Base-by-base conservation (phyloP, 768 basidiomycete genomes). In the Boletus reticulatus region DNA sequence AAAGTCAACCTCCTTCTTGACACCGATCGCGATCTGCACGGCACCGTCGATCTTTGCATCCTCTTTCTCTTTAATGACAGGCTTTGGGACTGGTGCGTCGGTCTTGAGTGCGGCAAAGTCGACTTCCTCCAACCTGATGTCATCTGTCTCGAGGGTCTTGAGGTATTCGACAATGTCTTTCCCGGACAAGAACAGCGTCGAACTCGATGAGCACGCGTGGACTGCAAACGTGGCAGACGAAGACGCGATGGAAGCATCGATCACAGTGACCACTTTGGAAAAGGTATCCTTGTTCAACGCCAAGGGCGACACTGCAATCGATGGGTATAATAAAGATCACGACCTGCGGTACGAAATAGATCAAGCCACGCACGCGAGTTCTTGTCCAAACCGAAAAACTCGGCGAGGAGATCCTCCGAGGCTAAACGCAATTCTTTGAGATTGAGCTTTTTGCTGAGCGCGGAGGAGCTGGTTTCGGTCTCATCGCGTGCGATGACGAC, bases 1-100 rank as follows among this genome's bases (percentile, higher is more conserved):
- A 73, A 98, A 98, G 69, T 98, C 95, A 42, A 88, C 89, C 69
- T 97, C 94, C 72, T 98, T 98, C 80, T 92, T 92, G 64, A 94
- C 89, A 50, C 92, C 90, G 67, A 98, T 91, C 36, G 95, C 94
- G 63, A 95, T 88, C 75, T 95, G 90, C 22, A 94, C 84, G 1
- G 92, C 87, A 45, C 89, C 92, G 57, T 96, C 90, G 56, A 92
- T 89, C 74, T 85, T 92, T 34, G 85, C 84, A 56, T 84, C 87
- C 57, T 87, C 88, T 64, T 87, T 87, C 60, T 85, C 84, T 61
- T 84, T 84, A 2, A 67, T 58, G 56, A 76, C 57, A 14, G 78
- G 69, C 32, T 70, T 64, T 52, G 66, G 29, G 43, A 57, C 48
- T 53, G 78, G 66, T 5, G 72, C 76, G 17, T 84, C 77, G 11